Evolutionary conservation across 148 eudicot species (phyloP), one percentile per base, ranked within the genome.

Genomic region (Heliosperma pusillum): DNA sequence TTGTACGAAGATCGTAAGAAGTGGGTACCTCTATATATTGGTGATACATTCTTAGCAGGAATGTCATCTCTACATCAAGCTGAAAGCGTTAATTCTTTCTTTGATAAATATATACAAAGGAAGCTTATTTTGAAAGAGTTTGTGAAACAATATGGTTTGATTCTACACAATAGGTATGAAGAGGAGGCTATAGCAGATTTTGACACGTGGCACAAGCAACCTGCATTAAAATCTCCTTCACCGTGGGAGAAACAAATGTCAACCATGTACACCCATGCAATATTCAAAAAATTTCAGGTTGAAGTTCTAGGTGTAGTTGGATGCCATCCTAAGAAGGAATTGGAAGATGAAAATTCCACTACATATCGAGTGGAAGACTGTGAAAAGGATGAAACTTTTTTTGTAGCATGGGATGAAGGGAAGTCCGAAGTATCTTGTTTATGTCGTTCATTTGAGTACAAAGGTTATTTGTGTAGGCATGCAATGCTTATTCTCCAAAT

Each of bases 211-310:
- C 85, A 86, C 80, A 86, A 86, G 67, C 89, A 86, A 25, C 89
- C 89, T 57, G 89, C 87, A 17, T 55, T 86, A 56, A 86, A 82
- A 69, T 86, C 89, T 74, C 89, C 89, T 69, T 86, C 89, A 61
- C 89, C 89, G 7, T 86, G 86, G 83, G 89, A 82, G 66, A 86
- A 86, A 76, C 89, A 86, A 81, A 77, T 80, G 87, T 84, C 89
- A 72, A 80, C 81, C 36, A 72, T 79, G 73, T 86, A 86, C 56
- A 86, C 89, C 55, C 87, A 86, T 69, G 82, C 85, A n/a, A 80
- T 86, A 63, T 86, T 86, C 53, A 86, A 84, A 68, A 86, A 82
- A 55, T 86, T 86, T 82, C 89, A 86, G 85, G 82, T 82, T 69
- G 89, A 86, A 78, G 89, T 86, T 74, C 67, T 86, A 26, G 89